Percentiles rank a stretch among this genome's conserved stretches.
These are phyloP conservation scores for Pistacia integerrima DNA, from an alignment of 345 rosid species.

Conservation along the genomic window DNA sequence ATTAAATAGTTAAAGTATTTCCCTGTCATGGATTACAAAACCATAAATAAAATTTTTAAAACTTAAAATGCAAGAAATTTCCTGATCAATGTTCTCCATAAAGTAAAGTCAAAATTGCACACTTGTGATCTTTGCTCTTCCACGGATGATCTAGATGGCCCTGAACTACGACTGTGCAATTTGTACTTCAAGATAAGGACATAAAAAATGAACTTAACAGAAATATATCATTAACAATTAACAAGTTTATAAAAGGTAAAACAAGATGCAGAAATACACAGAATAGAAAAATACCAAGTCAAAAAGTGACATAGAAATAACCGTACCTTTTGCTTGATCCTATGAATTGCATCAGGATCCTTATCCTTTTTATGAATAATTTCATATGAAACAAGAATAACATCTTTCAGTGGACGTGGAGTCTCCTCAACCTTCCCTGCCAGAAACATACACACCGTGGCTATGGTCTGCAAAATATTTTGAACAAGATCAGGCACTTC, in stretches of 20 bases:
- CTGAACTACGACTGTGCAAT: background rate
- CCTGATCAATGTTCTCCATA: background rate
- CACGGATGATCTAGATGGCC: background rate
- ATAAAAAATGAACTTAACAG: background rate
- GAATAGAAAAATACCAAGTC: background rate
- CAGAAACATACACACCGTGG: slow-evolving; percentile 96
- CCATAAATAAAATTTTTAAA: background rate
- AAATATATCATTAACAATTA: background rate
- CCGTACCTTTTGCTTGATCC: slow-evolving; percentile 87
- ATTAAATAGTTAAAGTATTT: background rate
- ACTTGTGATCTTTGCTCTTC: background rate
- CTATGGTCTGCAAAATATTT: slow-evolving; percentile 62
- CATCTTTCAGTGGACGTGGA: slow-evolving; percentile 92
- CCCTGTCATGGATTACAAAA: background rate
- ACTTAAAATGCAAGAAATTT: background rate
- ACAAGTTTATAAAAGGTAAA: background rate
- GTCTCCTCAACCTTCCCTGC: slow-evolving; percentile 99
- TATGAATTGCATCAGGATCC: slow-evolving; percentile 81
- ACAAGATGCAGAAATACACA: background rate
- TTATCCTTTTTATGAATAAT: slow-evolving; percentile 93
- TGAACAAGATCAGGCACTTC: background rate
- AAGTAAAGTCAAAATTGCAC: background rate
- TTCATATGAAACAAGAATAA: slow-evolving; percentile 92
- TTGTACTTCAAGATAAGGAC: background rate
- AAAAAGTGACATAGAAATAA: slow-evolving; percentile 11